Base-by-base conservation (phyloP, 192 early-diverging fungal genomes). In the Coemansia sp. region DNA sequence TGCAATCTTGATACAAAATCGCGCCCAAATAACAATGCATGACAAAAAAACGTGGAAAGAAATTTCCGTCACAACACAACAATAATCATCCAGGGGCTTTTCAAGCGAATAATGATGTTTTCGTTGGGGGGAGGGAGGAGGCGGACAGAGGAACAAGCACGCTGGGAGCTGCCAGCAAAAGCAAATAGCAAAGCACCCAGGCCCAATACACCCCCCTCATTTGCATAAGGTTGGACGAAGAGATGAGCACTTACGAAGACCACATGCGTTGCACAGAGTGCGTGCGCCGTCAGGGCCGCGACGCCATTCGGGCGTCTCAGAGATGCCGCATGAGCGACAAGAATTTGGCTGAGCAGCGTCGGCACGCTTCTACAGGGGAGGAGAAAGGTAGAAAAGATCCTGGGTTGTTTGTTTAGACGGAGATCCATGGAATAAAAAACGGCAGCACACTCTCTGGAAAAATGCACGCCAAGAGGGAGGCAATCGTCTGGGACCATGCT, bases 181-280 rank as follows among this genome's bases (percentile, higher is more conserved):
- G 19, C 42, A 43, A 43, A 43, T 43, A 21, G 42, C 42, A 43
- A 19, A 43, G 19, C 2, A 8, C 41, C 10, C 7, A 6, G 24
- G 46, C 2, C 29, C 29, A n/a, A 7, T 32, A 32, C 29, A 32
- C 29, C 29, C 29, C 29, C 29, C 29, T 7, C 29, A 2, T 7
- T 32, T 24, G 46, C 46, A 50, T 29, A 35, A 17, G n/a, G 50
- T 7, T 22, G 21, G 21, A 50, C 14, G 24, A 34, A 5, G 35
- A n/a, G n/a, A n/a, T 1, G 46, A 12, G 41, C 64, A 87, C 87
- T 84, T 84, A 90, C 88, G 89, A 41, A 91, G 83, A 14, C 95
- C 95, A 71, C 95, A 95, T 0, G 93, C 95, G 76, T 97, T 97
- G 81, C 95, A 97, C 18, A 97, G 84, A 10, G 94, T 95, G 24